Conservation (phyloP, 1,284 basidiomycete genomes). For the Chondrostereum purpureum region DNA sequence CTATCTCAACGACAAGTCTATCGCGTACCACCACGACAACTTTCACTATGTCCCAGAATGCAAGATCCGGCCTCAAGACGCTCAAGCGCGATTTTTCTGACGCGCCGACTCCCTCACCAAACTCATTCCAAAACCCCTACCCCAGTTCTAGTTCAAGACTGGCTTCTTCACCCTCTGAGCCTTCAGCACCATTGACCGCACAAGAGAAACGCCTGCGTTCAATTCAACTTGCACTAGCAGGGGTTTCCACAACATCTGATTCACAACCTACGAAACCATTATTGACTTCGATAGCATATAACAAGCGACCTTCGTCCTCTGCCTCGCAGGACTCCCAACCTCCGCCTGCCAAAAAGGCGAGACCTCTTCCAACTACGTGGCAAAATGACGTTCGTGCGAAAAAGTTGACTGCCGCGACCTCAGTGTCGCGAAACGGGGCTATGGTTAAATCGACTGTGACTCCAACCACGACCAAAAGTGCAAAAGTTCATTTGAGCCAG, state of each 20-base stretch:
- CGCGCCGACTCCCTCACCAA: no score
- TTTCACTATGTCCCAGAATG: neutral
- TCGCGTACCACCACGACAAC: no score
- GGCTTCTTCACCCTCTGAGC: no score
- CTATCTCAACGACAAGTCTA: no score
- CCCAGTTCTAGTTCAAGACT: no score
- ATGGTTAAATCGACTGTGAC: slow-evolving; percentile 11
- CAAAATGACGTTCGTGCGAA: no score
- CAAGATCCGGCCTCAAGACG: neutral
- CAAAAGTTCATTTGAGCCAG: slow-evolving; percentile 58
- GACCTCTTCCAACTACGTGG: slow-evolving; percentile 49
- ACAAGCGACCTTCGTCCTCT: slow-evolving; percentile 39
- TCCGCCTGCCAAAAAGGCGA: slow-evolving; percentile 41
- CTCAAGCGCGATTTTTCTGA: neutral
- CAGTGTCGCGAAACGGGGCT: slow-evolving; percentile 11
- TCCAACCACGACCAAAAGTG: slow-evolving; percentile 28
- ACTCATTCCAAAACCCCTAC: no score
- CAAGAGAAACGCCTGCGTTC: slow-evolving; percentile 42
- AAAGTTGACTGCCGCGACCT: slow-evolving; percentile 11
- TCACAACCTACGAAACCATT: slow-evolving; percentile 18
- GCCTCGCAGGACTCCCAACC: slow-evolving; percentile 19
- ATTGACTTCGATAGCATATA: slow-evolving; percentile 25
- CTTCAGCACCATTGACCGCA: no score
- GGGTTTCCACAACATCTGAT: slow-evolving; percentile 16
- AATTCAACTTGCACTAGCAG: slow-evolving; percentile 44